Base-by-base conservation (phyloP, 2,329 filamentous ascomycete genomes). In the Botrytis elliptica region DNA sequence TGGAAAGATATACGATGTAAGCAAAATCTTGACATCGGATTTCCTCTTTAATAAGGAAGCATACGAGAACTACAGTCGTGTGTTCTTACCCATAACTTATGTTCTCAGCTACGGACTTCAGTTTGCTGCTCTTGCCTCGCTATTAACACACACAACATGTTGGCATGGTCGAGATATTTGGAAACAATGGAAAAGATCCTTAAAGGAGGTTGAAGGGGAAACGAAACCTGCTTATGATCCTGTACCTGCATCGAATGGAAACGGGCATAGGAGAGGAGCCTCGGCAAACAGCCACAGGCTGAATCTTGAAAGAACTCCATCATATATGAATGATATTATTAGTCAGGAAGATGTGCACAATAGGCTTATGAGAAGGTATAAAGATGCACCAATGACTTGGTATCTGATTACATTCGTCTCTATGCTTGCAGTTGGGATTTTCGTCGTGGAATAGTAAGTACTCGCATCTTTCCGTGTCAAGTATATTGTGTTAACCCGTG, bases 111-210 rank as follows among this genome's bases (percentile, higher is more conserved):
- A 97, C 77, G 93, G 91, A 4, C 88, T 97, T 38, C 93, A 96
- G 79, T 97, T 97, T 81, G 94, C 94, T 20, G 92, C 92, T 1
- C 85, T 97, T 33, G 91, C 93, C 38, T 92, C 93, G 1, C 85
- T 97, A 20, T 84, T 97, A 29, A 93, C 93, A 1, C 93, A 97
- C 80, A 97, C 93, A 0, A 85, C 88, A 36, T 93, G 93, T 79
- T 96, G 93, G 93, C 93, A 97, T 79, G 93, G 94, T 22, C 89
- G 88, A 77, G 93, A 96, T 80, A 95, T 97, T 33, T 91, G 89
- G 89, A 88, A 85, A 59, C 93, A 95, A 77, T 94, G 92, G 87
- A 90, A 88, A 77, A 87, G 87, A 75, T 92, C 92, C 0, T 84
- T 93, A 76, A 85, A 87, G 62, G 92, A 93, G 80, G 89, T 86